A percentile compares a stretch with the other conserved stretches of the same genome.
These are phyloP conservation scores for Pseudodiploospora longispora DNA, from an alignment of 2,329 filamentous ascomycete species.

Conservation along the genomic window DNA sequence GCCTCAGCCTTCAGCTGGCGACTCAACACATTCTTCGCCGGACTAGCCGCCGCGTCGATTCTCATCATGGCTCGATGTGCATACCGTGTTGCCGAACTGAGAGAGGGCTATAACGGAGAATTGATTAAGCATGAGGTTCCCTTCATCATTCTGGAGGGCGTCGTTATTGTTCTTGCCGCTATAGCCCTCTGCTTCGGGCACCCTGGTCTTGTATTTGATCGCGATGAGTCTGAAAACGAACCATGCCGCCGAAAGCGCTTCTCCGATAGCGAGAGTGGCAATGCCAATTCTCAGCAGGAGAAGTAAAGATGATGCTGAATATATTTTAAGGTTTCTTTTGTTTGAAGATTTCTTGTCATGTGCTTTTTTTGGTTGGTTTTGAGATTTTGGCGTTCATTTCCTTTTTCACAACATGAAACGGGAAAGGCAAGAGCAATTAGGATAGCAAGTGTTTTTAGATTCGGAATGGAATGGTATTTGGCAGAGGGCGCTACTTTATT, in stretches of 20 bases:
- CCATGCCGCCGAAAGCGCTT: background rate
- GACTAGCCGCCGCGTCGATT: constrained; percentile 44
- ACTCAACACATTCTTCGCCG: constrained; percentile 39
- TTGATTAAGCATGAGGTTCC: constrained; percentile 44
- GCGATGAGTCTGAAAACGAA: constrained; percentile 7
- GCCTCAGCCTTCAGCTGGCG: constrained; percentile 19
- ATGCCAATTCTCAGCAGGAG: background rate
- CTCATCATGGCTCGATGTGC: constrained; percentile 55
- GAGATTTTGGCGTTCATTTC: no score
- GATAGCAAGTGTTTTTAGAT: no score
- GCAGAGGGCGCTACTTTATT: no score
- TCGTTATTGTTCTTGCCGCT: constrained; percentile 29
- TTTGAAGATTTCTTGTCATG: no score
- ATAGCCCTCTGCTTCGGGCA: constrained; percentile 31
- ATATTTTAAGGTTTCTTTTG: no score
- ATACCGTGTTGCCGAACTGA: constrained; percentile 59
- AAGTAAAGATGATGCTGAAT: background rate
- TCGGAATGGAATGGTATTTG: no score
- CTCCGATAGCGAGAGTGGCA: constrained; percentile 18
- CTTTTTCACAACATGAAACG: no score
- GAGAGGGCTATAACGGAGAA: constrained; percentile 50
- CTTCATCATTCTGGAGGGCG: constrained; percentile 47
- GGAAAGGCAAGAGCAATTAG: no score
- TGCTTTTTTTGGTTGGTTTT: no score
- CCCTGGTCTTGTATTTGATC: constrained; percentile 32